phyloP scores from a whole-genome alignment of 345 rosid species.

The Moricandia moricandioides region DNA sequence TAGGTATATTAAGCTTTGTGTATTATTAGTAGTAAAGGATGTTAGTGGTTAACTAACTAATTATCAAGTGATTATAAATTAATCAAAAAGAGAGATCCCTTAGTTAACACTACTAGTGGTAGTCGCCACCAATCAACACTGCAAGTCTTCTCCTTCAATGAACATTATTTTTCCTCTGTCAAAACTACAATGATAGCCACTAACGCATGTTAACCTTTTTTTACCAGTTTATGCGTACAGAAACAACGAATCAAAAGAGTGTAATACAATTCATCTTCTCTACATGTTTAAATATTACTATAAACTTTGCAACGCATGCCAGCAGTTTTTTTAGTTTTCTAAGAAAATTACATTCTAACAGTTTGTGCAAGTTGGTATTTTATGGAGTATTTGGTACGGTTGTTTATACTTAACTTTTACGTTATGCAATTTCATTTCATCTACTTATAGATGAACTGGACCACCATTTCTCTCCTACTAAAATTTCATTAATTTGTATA shows the following conservation, averaged over 20 bases:
- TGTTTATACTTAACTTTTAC: slow-evolving; percentile 31
- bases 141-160: slow-evolving; percentile 35
- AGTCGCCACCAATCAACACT: slow-evolving; percentile 31
- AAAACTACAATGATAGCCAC: slow-evolving; percentile 25
- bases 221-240: neutral
- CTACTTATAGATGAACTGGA: slow-evolving; percentile 18
- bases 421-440: slow-evolving; percentile 26
- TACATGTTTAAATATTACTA: neutral
- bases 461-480: slow-evolving; percentile 19
- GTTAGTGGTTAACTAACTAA: neutral
- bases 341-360: neutral
- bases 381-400: slow-evolving; percentile 30
- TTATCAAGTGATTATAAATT: neutral
- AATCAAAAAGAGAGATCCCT: slow-evolving; percentile 19
- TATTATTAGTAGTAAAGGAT: neutral
- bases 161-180: neutral
- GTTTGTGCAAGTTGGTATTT: slow-evolving; percentile 20
- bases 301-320: slow-evolving; percentile 29
- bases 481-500: neutral
- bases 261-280: slow-evolving; percentile 18
- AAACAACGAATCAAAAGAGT: slow-evolving; percentile 29
- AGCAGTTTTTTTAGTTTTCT: neutral
- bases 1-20: slow-evolving; percentile 3
- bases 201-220: neutral
- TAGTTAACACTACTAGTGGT: slow-evolving; percentile 27